These are phyloP conservation scores for Globisporangium spinosum DNA, from an alignment of 352 stramenopile genomes.

Conservation along the genomic window DNA sequence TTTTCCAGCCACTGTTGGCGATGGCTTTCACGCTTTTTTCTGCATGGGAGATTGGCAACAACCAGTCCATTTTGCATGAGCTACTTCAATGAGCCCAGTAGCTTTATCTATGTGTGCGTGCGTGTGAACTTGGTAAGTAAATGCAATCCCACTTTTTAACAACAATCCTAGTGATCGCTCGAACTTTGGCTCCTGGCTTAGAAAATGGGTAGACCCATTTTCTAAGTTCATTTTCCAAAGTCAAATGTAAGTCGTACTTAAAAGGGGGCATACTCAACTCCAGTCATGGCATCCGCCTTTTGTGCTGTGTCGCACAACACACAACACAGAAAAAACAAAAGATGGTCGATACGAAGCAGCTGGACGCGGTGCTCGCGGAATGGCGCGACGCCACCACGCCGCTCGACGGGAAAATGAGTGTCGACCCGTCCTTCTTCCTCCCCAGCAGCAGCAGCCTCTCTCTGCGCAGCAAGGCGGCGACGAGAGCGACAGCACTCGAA, in stretches of 20 bases:
- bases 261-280: not conserved
- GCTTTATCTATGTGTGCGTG: no score
- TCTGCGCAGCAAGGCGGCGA: not conserved
- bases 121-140: no score
- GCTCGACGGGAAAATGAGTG: conserved; percentile 11
- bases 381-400: conserved; percentile 16
- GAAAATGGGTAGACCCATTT: not conserved
- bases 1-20: no score
- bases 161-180: no score
- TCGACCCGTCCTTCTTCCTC: conserved; percentile 12
- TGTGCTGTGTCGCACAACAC: not conserved
- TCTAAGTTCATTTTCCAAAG: not conserved
- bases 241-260: not conserved
- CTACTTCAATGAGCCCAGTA: no score
- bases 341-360: conserved; percentile 8
- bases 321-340: not conserved
- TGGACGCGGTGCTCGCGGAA: conserved; percentile 15
- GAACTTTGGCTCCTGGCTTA: no score
- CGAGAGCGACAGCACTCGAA: not conserved
- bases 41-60: no score
- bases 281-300: not conserved
- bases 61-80: no score
- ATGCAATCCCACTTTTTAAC: no score
- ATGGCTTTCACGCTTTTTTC: no score
- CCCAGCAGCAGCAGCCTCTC: not conserved